phyloP scores from a whole-genome alignment of 148 eudicot genomes.

The Selenicereus undatus region DNA sequence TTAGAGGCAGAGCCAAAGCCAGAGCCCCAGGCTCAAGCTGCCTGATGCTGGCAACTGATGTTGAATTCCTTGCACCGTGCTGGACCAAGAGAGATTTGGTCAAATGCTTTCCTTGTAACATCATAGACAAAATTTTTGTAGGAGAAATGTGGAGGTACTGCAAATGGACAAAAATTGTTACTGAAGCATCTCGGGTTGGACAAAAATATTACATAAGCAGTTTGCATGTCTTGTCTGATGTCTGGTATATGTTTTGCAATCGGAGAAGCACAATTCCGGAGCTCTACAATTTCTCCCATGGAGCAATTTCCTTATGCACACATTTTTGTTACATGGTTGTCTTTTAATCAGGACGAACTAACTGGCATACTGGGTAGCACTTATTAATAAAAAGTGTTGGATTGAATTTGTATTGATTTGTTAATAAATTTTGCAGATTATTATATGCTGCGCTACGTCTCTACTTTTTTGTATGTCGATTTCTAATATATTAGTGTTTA shows the following conservation, averaged over 20 bases:
- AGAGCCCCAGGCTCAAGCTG: constrained; percentile 46
- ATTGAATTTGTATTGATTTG: not conserved
- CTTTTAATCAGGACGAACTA: not conserved
- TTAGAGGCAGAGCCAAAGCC: constrained; percentile 32
- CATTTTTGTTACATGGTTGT: not conserved
- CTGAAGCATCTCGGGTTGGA: not conserved
- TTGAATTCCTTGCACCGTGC: not conserved
- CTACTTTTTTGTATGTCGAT: no score
- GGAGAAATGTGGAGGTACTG: constrained; percentile 4
- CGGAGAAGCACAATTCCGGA: not conserved
- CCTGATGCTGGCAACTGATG: constrained; percentile 27
- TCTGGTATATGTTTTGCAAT: not conserved
- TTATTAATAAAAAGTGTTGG: not conserved
- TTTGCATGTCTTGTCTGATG: not conserved
- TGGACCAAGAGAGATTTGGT: constrained; percentile 1
- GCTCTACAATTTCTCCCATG: not conserved
- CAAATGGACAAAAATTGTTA: not conserved
- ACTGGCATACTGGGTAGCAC: not conserved
- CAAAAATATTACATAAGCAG: not conserved
- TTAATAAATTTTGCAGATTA: not conserved
- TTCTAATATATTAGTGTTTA: no score
- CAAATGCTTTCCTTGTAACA: constrained; percentile 5
- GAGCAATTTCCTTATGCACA: not conserved
- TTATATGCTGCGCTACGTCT: no score
- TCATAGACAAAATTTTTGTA: constrained; percentile 11